A percentile compares a stretch with the other conserved stretches of the same genome.
Conservation (phyloP, 139 green algal species). For the Gonium pectorale region DNA sequence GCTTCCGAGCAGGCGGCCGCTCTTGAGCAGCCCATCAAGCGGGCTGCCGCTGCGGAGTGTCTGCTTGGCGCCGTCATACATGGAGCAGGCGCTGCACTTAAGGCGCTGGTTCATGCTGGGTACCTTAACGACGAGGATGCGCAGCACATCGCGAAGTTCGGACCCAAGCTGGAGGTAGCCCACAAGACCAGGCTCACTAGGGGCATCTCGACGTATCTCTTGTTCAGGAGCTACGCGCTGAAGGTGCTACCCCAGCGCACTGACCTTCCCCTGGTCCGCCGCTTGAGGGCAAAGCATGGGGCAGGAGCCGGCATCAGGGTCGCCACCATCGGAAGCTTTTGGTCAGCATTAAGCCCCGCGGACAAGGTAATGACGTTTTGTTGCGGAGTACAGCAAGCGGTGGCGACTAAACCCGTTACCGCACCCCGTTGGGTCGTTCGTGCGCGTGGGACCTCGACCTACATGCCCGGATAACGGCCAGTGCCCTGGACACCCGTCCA, state of each 20-base stretch:
- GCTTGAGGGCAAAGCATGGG: not conserved
- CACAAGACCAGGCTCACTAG: not conserved
- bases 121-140: not conserved
- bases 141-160: not conserved
- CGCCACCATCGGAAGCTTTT: not conserved
- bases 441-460: not conserved
- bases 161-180: too few species aligned
- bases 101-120: not conserved
- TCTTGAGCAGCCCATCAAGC: not conserved
- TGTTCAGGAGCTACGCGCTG: not conserved
- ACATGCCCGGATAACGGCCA: too few species aligned
- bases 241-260: not conserved
- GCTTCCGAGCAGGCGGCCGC: not conserved
- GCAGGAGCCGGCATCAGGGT: not conserved
- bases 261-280: not conserved
- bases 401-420: too few species aligned
- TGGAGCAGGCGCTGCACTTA: not conserved
- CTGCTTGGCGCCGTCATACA: not conserved
- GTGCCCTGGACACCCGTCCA: too few species aligned
- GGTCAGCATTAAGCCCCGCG: not conserved
- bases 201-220: not conserved
- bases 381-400: too few species aligned
- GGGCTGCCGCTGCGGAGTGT: not conserved
- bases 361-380: too few species aligned
- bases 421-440: too few species aligned